A percentile compares a stretch with the other conserved stretches of the same genome.
Evolutionary conservation across 805 yeast species (phyloP).

Genomic region (Saccharomycopsis fermentans): DNA sequence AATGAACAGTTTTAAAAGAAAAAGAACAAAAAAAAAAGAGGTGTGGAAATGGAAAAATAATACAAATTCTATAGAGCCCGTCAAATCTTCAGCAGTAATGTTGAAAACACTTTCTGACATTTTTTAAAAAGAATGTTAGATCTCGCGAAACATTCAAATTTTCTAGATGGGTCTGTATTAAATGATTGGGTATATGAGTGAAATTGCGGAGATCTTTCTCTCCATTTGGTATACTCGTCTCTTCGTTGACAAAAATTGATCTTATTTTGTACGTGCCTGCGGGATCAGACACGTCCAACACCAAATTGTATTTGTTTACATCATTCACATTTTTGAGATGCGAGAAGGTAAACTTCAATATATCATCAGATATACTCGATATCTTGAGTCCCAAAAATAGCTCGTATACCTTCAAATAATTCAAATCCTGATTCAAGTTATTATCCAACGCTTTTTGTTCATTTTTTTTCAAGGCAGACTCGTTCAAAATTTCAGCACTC

Average conservation of each 20-base stretch:
- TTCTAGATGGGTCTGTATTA: not conserved
- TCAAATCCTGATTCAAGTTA: slow-evolving; percentile 13
- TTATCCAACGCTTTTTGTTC: slow-evolving; percentile 5
- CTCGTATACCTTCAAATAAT: slow-evolving; percentile 13
- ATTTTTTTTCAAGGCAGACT: slow-evolving; percentile 3
- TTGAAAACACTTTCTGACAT: slow-evolving; percentile 5
- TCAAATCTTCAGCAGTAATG: not conserved
- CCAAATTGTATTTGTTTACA: slow-evolving; percentile 2
- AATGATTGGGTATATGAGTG: slow-evolving; percentile 5
- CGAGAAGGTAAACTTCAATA: slow-evolving; percentile 13
- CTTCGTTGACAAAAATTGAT: not conserved
- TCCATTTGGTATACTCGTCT: not conserved
- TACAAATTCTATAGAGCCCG: not conserved
- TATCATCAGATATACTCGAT: slow-evolving; percentile 13
- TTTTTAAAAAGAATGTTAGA: slow-evolving; percentile 11
- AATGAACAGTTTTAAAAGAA: too few relatives aligned
- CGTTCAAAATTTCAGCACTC: slow-evolving; percentile 3
- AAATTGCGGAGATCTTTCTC: not conserved
- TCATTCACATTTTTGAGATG: slow-evolving; percentile 11
- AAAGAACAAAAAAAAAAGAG: too few relatives aligned
- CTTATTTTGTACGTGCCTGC: slow-evolving; percentile 8
- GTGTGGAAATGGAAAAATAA: not conserved
- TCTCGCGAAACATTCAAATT: slow-evolving; percentile 11
- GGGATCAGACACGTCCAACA: slow-evolving; percentile 13
- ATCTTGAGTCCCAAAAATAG: slow-evolving; percentile 16